These are phyloP conservation scores for Sphagnum magellanicum DNA, from an alignment of 228 moss, liverwort and hornwort genomes.

Conservation along the genomic window DNA sequence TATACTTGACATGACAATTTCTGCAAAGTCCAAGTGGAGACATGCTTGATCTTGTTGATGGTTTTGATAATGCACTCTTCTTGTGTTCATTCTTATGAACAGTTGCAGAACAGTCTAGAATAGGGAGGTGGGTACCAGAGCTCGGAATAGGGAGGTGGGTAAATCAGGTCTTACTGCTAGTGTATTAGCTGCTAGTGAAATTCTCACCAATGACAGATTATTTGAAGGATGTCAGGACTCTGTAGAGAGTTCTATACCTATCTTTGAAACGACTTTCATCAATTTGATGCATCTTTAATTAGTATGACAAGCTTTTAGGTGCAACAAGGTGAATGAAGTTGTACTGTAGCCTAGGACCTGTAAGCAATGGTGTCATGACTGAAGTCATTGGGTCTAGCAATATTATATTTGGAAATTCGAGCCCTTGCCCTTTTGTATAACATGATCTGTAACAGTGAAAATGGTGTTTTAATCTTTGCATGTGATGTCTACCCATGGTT, in stretches of 20 bases:
- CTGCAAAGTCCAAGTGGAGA: background rate
- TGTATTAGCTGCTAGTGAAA: background rate
- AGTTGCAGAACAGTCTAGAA: conserved; percentile 18
- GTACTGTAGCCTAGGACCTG: no score
- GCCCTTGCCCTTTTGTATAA: background rate
- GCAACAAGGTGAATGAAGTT: no score
- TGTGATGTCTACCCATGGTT: background rate
- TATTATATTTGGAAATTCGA: background rate
- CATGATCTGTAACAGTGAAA: background rate
- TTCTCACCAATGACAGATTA: background rate
- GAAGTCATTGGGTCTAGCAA: background rate
- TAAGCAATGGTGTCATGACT: background rate
- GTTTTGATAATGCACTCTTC: background rate
- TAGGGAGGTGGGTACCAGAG: conserved; percentile 32
- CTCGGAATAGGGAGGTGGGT: conserved; percentile 26
- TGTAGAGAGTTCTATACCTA: background rate
- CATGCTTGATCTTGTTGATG: background rate
- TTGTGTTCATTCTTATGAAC: background rate
- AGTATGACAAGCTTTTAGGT: no score
- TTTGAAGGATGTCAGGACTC: background rate
- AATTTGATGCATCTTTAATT: no score
- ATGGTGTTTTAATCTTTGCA: background rate
- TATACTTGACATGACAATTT: background rate
- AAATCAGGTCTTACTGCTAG: background rate
- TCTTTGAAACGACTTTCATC: background rate